These are phyloP conservation scores for Talaromyces trachyspermus DNA, from an alignment of 495 filamentous ascomycete species.

Conservation along the genomic window DNA sequence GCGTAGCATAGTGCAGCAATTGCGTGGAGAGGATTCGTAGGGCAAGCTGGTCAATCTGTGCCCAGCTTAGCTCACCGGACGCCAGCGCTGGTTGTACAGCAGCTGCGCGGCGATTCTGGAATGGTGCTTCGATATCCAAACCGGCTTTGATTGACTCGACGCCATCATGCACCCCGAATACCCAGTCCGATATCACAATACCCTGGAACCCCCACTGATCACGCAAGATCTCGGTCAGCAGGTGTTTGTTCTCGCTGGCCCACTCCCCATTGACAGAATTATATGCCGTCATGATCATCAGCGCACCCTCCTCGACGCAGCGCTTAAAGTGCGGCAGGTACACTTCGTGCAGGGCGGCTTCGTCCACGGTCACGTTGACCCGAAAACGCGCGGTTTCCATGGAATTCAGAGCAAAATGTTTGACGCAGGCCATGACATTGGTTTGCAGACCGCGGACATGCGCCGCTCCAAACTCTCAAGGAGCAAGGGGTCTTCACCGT, in stretches of 20 bases:
- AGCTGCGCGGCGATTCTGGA: slow-evolving; percentile 12
- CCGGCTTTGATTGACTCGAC: slow-evolving; percentile 11
- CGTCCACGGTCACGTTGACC: slow-evolving; percentile 12
- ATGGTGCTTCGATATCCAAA: slow-evolving; percentile 18
- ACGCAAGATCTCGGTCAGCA: slow-evolving; percentile 11
- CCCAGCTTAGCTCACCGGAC: slow-evolving; percentile 9
- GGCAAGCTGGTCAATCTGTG: slow-evolving; percentile 2
- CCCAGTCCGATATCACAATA: slow-evolving; percentile 12
- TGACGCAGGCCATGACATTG: slow-evolving; percentile 15
- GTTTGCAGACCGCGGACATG: slow-evolving; percentile 7
- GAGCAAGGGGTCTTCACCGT: slow-evolving; percentile 11
- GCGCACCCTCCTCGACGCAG: slow-evolving; percentile 8
- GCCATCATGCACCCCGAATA: slow-evolving; percentile 15
- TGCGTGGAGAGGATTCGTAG: slow-evolving; percentile 8
- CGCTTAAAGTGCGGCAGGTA: slow-evolving; percentile 13
- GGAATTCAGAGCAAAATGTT: slow-evolving; percentile 15
- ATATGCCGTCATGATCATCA: slow-evolving; percentile 12
- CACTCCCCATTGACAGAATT: slow-evolving; percentile 17
- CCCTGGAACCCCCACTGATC: slow-evolving; percentile 13
- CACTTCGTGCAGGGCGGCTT: slow-evolving; percentile 12
- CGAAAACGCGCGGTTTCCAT: slow-evolving; percentile 14
- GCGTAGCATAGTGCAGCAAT: neutral
- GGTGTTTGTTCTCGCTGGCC: slow-evolving; percentile 9
- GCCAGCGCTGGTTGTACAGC: no score
- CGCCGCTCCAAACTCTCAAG: slow-evolving; percentile 11